A percentile compares a stretch with the other conserved stretches of the same genome.
Evolutionary conservation across 2,329 filamentous ascomycete species (phyloP).

Genomic region (Penicillium sp.): DNA sequence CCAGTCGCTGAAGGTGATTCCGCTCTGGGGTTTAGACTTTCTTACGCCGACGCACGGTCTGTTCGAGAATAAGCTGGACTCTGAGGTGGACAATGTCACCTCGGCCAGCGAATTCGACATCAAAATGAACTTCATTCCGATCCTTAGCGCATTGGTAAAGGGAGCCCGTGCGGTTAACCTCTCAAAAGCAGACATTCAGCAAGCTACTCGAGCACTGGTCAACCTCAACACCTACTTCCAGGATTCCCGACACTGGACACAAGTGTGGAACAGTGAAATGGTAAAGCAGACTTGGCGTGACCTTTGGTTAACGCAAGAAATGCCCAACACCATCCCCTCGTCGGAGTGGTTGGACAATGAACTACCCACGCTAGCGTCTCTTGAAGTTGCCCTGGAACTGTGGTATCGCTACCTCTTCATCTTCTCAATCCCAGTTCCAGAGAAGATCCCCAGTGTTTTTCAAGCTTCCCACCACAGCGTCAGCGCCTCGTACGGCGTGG

Average conservation of each 20-base stretch:
- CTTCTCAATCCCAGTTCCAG: slow-evolving; percentile 55
- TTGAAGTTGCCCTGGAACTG: slow-evolving; percentile 38
- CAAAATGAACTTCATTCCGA: slow-evolving; percentile 52
- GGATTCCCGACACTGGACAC: slow-evolving; percentile 46
- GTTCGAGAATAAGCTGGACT: slow-evolving; percentile 52
- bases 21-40: slow-evolving; percentile 53
- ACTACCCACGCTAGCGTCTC: slow-evolving; percentile 35
- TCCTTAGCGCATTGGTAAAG: slow-evolving; percentile 49
- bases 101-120: slow-evolving; percentile 47
- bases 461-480: slow-evolving; percentile 61
- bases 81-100: slow-evolving; percentile 48
- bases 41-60: slow-evolving; percentile 52
- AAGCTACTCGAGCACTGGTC: slow-evolving; percentile 47
- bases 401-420: slow-evolving; percentile 50
- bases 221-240: slow-evolving; percentile 51
- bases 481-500: slow-evolving; percentile 57
- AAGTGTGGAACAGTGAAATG: slow-evolving; percentile 46
- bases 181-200: slow-evolving; percentile 42
- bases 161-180: slow-evolving; percentile 47
- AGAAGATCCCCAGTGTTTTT: slow-evolving; percentile 56
- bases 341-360: slow-evolving; percentile 38
- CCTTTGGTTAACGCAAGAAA: slow-evolving; percentile 46
- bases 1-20: slow-evolving; percentile 52
- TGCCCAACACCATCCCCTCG: slow-evolving; percentile 38
- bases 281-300: slow-evolving; percentile 46